Base-by-base conservation (phyloP, 2,329 filamentous ascomycete genomes). In the Pseudocercospora pini-densiflorae region DNA sequence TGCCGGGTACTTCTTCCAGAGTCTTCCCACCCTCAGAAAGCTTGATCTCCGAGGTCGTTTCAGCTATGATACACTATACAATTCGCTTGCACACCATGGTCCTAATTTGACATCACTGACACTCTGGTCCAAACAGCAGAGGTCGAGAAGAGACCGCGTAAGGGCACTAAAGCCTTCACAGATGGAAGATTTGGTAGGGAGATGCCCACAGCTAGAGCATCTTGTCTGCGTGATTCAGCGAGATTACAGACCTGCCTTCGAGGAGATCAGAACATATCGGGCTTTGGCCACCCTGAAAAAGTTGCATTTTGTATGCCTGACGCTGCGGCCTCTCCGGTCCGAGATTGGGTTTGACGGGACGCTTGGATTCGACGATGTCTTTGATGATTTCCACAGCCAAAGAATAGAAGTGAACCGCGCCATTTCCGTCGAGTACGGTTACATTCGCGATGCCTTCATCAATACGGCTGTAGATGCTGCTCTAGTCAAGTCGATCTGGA, bases 141-240 rank as follows among this genome's bases (percentile, higher is more conserved):
- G 33, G 31, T 58, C 55, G 19, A 58, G 55, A 58, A 58, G 55
- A 58, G 55, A 58, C 36, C 55, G 55, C 31, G 55, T 58, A 7
- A 43, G 31, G n/a, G 55, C 55, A 12, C 19, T 58, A 2, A 31
- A 31, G 23, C 55, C 55, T 16, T 14, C 19, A 40, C 16, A 58
- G 55, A 40, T 58, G n/a, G 55, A 58, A 40, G 55, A 58, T 24
- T 33, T 58, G n/a, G 55, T 43, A 19, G 36, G 29, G 5, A 29
- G 55, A 21, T 58, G 55, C 8, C 55, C 55, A 40, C 27, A 19
- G n/a, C 31, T 36, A 31, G 9, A 55, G 16, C 51, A 55, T 14
- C 24, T 55, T 27, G 16, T n/a, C 27, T 55, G 51, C 27, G 31
- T 24, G 21, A n/a, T 55, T 16, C 51, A 27, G 16, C 51, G 51